Base-by-base conservation (phyloP, 2,329 filamentous ascomycete species). In the Neocucurbitaria cava region DNA sequence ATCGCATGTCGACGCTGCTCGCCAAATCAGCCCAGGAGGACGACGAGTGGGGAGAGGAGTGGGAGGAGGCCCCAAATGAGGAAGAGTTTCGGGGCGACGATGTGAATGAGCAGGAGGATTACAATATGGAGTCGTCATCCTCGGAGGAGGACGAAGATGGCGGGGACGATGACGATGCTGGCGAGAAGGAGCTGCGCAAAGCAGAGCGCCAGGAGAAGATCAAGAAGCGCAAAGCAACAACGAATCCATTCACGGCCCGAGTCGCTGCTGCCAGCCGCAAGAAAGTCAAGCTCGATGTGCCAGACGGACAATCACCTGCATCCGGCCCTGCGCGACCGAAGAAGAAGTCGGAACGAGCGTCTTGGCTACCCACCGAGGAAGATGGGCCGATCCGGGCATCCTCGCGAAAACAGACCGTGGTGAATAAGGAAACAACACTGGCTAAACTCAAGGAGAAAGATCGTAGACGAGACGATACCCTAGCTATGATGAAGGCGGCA, bases 131-230 rank as follows among this genome's bases (percentile, higher is more conserved):
- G 68, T 93, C 73, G 36, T 75, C 90, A 13, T 96, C 91, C 0
- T 91, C 87, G 0, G 90, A 91, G 60, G 90, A 92, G 59, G 89
- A 92, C 53, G 87, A 75, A 81, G 87, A 46, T 82, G 89, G 54
- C 76, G 78, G 72, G 8, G 86, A 94, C 64, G 86, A 95, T 62
- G 91, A 96, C 38, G 75, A 95, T 4, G 90, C 91, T 52, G 95
- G 95, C 30, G 95, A 99, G 77, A 89, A 88, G 67, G 92, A 96
- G 76, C 76, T 99, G 49, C 87, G 95, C 76, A 88, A 86, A 60
- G 85, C 89, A 65, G 91, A 89, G 53, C 88, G 87, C 54, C 89
- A 89, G 65, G 85, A 76, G 48, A 64, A 66, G 31, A 69, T 44
- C 57, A 91, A 91, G 73, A 96, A 96, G 77, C 87, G 92, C 62